Evolutionary conservation across 148 eudicot species (phyloP).

Genomic region (Vaccinium corymbosum): DNA sequence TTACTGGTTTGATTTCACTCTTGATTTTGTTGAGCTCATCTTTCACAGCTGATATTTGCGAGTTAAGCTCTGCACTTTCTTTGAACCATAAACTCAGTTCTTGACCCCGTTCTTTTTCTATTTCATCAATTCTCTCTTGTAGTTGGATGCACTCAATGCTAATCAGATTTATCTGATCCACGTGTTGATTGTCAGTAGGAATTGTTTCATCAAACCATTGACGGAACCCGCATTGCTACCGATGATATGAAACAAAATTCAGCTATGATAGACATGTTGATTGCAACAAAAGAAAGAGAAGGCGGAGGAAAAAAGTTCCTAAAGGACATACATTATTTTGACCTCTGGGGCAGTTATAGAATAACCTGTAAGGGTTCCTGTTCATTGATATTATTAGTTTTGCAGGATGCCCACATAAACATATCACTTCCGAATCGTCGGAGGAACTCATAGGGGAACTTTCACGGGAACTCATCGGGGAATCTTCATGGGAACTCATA

Average conservation of each 20-base stretch:
- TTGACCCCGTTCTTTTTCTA: not conserved
- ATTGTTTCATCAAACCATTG: conserved; percentile 1
- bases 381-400: conserved; percentile 1
- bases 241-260: not conserved
- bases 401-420: not conserved
- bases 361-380: not conserved
- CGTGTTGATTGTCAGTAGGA: not conserved
- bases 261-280: not conserved
- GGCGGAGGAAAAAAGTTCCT: not conserved
- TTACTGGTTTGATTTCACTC: not conserved
- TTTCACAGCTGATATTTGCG: not conserved
- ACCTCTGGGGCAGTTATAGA: conserved; percentile 2
- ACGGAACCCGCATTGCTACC: conserved; percentile 1
- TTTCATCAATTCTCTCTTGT: not conserved
- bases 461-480: not conserved
- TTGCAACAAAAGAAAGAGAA: not conserved
- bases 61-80: not conserved
- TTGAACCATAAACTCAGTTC: not conserved
- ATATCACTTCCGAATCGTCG: not conserved
- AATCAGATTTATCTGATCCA: not conserved
- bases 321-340: not conserved
- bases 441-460: not conserved
- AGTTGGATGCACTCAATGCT: not conserved
- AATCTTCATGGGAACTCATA: not conserved
- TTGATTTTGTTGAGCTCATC: not conserved